A percentile compares a stretch with the other conserved stretches of the same genome.
Conservation (phyloP, 768 basidiomycete genomes). For the Boletus rubescentipes region DNA sequence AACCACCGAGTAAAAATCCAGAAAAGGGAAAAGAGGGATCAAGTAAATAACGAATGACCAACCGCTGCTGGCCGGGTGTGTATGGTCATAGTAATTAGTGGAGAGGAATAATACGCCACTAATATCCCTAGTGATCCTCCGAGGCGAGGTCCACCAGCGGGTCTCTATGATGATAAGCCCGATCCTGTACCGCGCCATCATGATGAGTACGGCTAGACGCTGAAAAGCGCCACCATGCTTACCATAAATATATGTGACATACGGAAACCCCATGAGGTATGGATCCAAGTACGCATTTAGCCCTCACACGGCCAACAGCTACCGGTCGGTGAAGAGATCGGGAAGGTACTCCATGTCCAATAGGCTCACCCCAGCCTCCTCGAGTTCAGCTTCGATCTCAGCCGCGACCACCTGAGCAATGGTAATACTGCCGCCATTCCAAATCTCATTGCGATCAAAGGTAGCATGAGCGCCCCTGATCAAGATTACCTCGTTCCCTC, state of each 20-base stretch:
- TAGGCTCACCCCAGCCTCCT: constrained; percentile 64
- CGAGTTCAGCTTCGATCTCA: constrained; percentile 65
- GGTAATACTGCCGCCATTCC: constrained; percentile 56
- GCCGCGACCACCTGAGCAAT: constrained; percentile 50
- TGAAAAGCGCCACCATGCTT: neutral
- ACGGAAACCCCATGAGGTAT: neutral
- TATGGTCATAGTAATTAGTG: neutral
- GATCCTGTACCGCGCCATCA: neutral
- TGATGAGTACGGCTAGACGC: neutral
- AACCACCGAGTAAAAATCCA: neutral
- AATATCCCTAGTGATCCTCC: neutral
- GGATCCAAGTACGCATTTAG: neutral
- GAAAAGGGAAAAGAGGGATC: neutral
- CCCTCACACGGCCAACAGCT: constrained; percentile 1
- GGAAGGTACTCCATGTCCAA: constrained; percentile 67
- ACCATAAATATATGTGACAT: constrained; percentile 9
- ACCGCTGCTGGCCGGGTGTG: no score
- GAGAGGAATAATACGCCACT: neutral
- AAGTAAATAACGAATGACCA: constrained; percentile 1
- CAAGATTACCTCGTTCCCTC: constrained; percentile 66
- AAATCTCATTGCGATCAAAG: constrained; percentile 61
- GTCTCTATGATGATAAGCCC: neutral
- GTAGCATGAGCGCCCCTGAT: constrained; percentile 68
- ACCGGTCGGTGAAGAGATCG: constrained; percentile 58
- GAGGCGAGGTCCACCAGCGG: neutral